Conservation (phyloP, 139 green algal species). For the Auxenochlorella pyrenoidosa region DNA sequence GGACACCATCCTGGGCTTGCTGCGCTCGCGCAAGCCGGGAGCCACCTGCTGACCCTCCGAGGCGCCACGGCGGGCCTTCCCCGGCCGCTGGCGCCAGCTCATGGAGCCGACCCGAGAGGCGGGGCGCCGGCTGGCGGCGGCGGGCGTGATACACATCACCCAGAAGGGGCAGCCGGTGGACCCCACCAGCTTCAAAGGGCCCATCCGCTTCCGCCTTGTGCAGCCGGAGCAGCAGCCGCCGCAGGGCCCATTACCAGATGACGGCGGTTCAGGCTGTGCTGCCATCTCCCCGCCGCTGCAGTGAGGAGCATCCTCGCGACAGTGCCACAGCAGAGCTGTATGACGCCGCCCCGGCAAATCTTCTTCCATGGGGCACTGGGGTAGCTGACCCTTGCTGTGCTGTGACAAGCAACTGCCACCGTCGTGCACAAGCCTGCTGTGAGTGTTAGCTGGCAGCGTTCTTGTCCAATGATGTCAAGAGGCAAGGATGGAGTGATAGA, state of each 20-base stretch:
- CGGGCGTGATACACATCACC: constrained; percentile 43
- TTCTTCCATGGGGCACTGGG: neutral
- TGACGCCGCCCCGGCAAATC: constrained; percentile 5
- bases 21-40: constrained; percentile 32
- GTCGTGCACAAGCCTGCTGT: no score
- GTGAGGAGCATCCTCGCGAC: neutral
- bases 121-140: constrained; percentile 30
- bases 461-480: no score
- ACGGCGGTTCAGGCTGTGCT: no score
- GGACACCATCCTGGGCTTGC: constrained; percentile 39
- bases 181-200: constrained; percentile 35
- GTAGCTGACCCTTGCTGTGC: neutral
- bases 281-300: neutral
- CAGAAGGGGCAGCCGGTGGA: constrained; percentile 57
- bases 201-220: constrained; percentile 52
- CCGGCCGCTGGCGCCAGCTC: constrained; percentile 36
- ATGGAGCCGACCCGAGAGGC: constrained; percentile 50
- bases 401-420: no score
- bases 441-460: no score
- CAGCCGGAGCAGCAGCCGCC: neutral
- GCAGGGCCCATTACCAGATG: no score
- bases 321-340: neutral
- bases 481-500: no score
- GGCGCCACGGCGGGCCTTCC: constrained; percentile 43
- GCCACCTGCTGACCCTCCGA: constrained; percentile 60